Percentiles rank a stretch among this genome's conserved stretches.
phyloP scores from a whole-genome alignment of 2,329 filamentous ascomycete genomes.

The Penicillium glabrum region DNA sequence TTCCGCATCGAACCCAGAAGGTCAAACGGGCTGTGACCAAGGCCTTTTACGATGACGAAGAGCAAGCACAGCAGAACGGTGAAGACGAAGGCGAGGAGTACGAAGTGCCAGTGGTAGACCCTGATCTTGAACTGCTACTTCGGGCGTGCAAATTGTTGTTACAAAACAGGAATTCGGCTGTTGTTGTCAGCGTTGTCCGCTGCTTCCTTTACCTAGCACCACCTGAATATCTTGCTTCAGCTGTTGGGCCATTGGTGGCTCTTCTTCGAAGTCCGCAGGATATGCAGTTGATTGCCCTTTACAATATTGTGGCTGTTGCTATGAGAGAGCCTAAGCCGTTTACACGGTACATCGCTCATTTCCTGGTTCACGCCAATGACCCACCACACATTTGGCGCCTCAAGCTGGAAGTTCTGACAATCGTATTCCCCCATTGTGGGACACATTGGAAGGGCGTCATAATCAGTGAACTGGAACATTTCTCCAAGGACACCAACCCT shows the following conservation, averaged over 20 bases:
- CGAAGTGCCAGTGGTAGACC: slow-evolving; percentile 65
- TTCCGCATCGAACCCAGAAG: slow-evolving; percentile 67
- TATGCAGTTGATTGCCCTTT: slow-evolving; percentile 84
- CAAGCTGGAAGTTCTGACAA: slow-evolving; percentile 85
- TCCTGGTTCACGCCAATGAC: slow-evolving; percentile 80
- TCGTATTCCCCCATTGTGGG: slow-evolving; percentile 83
- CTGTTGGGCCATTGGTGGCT: slow-evolving; percentile 82
- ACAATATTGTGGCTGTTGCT: slow-evolving; percentile 94
- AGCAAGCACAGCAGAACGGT: slow-evolving; percentile 43
- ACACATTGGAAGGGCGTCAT: slow-evolving; percentile 79
- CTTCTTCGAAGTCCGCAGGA: slow-evolving; percentile 82
- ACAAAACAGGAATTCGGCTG: slow-evolving; percentile 88
- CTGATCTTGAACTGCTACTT: slow-evolving; percentile 79
- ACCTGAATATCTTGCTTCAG: slow-evolving; percentile 68
- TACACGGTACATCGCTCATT: slow-evolving; percentile 83
- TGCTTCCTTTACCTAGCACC: slow-evolving; percentile 85
- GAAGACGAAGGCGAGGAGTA: slow-evolving; percentile 51
- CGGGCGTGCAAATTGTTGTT: slow-evolving; percentile 79
- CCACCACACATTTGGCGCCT: slow-evolving; percentile 80
- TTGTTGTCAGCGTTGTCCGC: slow-evolving; percentile 82
- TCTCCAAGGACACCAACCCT: slow-evolving; percentile 73
- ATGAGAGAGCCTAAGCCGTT: slow-evolving; percentile 75
- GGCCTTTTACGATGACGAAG: slow-evolving; percentile 78
- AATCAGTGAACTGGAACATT: slow-evolving; percentile 90
- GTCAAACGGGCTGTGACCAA: slow-evolving; percentile 59